Conservation (phyloP, 768 basidiomycete genomes). For the Porpolomopsis calyptriformis region DNA sequence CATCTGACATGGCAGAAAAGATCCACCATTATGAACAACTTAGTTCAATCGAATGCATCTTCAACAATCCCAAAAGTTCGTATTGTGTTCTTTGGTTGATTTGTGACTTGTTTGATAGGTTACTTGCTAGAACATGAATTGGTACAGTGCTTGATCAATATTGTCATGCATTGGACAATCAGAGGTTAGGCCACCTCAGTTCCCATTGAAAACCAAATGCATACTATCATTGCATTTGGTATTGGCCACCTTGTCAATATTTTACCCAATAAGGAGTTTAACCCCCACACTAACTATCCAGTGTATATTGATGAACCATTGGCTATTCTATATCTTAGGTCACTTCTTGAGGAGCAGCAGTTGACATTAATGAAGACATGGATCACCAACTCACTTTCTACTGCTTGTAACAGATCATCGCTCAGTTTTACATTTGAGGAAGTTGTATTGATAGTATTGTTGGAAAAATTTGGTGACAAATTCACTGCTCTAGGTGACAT, state of each 20-base stretch:
- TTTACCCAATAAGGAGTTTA: not conserved
- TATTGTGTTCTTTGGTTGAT: conserved; percentile 5
- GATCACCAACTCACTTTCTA: conserved; percentile 1
- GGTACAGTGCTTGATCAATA: conserved; percentile 9
- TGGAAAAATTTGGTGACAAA: conserved; percentile 3
- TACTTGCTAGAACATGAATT: conserved; percentile 8
- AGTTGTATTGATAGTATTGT: not conserved
- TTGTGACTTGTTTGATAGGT: not conserved
- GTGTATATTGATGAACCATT: conserved; percentile 13
- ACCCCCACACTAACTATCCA: conserved; percentile 1
- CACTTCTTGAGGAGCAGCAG: conserved; percentile 5
- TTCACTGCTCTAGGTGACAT: conserved; percentile 1
- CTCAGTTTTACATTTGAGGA: not conserved
- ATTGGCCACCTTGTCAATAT: not conserved
- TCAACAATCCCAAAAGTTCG: conserved; percentile 6
- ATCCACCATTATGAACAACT: conserved; percentile 9
- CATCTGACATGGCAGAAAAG: conserved; percentile 3
- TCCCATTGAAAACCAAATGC: not conserved
- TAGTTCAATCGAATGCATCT: conserved; percentile 9
- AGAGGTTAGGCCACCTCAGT: conserved; percentile 7
- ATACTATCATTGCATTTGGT: not conserved
- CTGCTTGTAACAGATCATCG: not conserved
- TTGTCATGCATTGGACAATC: conserved; percentile 12
- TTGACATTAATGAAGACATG: conserved; percentile 5
- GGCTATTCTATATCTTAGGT: conserved; percentile 10